Base-by-base conservation (phyloP, 257 asterid genomes). In the Knoxia roxburghii region DNA sequence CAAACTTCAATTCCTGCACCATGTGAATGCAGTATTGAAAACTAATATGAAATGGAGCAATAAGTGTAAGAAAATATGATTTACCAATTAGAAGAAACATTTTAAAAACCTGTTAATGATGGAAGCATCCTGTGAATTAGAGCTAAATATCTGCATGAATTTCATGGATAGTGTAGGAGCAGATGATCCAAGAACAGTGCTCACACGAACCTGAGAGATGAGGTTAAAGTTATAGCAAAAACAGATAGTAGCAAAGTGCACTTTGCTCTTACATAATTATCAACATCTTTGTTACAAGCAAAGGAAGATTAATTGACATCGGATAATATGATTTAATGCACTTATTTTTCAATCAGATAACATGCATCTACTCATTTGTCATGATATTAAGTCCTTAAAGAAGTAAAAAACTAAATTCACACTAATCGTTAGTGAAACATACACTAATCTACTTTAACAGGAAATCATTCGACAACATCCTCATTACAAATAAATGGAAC, bases 51-150 rank as follows among this genome's bases (percentile, higher is more conserved):
- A n/a, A n/a, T n/a, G n/a, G n/a, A n/a, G n/a, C n/a, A n/a, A n/a
- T 5, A 33, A 21, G 7, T 11, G 13, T 15, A 18, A 27, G 56
- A 57, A 68, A 8, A 23, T 23, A n/a, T n/a, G n/a, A n/a, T n/a
- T 50, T 59, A 24, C 48, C 54, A 41, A 27, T 74, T 72, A 21
- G 68, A 54, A 49, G 23, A 30, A 54, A 68, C 4, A 40, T 24
- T n/a, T n/a, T 74, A 68, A 72, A 71, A 59, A 93, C 99, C 99
- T 90, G 69, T 90, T 76, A 73, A 87, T 67, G 70, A 90, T 61
- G 10, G 97, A 81, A 53, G 96, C 88, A 83, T 94, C 97, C 83
- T 84, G 84, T 52, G 99, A 85, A 61, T 86, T 96, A 69, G 90
- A 77, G 76, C 71, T 43, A 71, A 86, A 84, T 57, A 90, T 85